Conservation (phyloP, 2,329 filamentous ascomycete genomes). For the Phyllachora maydis region DNA sequence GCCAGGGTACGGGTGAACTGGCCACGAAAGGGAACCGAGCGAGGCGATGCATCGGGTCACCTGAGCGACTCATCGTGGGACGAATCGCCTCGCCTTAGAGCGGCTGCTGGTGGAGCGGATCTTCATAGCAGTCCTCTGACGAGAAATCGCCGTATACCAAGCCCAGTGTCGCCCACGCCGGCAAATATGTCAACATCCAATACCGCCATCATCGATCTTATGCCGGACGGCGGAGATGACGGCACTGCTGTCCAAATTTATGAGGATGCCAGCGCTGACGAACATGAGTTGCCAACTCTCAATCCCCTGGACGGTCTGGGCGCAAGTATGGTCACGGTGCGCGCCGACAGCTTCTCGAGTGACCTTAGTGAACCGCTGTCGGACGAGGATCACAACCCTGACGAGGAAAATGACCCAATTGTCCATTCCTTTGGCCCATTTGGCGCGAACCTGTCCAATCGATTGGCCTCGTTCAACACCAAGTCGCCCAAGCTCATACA, state of each 20-base stretch:
- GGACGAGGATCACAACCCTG: conserved; percentile 18
- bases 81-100: conserved; percentile 31
- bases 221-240: conserved; percentile 15
- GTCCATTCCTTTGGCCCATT: conserved; percentile 84
- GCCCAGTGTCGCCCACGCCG: conserved; percentile 50
- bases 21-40: conserved; percentile 36
- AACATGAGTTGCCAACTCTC: conserved; percentile 21
- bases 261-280: conserved; percentile 44
- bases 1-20: conserved; percentile 76
- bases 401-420: conserved; percentile 89
- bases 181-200: conserved; percentile 19
- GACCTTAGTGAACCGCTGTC: conserved; percentile 27
- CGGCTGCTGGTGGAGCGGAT: too few relatives aligned
- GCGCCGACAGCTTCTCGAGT: conserved; percentile 34
- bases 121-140: conserved; percentile 42
- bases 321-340: too few relatives aligned
- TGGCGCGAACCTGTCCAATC: conserved; percentile 65
- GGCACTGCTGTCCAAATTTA: conserved; percentile 43
- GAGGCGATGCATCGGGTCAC: conserved; percentile 20
- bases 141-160: conserved; percentile 36
- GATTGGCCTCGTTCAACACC: conserved; percentile 59
- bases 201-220: conserved; percentile 20
- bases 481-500: conserved; percentile 6
- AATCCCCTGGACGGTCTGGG: too few relatives aligned
- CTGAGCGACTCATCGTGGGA: conserved; percentile 56